Evolutionary conservation across 352 stramenopile genomes (phyloP).

Genomic region (Nothophytophthora sp.): DNA sequence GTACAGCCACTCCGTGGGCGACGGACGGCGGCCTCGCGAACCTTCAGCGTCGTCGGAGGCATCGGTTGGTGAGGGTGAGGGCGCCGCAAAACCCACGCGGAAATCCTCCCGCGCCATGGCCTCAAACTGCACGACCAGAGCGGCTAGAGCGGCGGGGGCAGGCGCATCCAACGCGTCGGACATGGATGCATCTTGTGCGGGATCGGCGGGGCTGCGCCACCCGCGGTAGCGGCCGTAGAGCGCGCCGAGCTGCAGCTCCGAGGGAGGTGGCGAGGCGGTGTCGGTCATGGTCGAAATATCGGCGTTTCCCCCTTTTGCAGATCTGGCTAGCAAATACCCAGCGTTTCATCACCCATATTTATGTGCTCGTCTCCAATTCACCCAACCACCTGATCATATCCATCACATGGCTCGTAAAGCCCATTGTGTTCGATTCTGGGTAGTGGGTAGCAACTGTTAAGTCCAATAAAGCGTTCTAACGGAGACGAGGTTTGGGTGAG

Average conservation of each 20-base stretch:
- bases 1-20: constrained; percentile 48
- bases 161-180: constrained; percentile 9
- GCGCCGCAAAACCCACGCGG: constrained; percentile 62
- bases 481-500: no score
- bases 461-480: no score
- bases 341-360: no score
- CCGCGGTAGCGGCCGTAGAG: constrained; percentile 58
- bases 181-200: neutral
- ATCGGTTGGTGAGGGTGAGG: constrained; percentile 12
- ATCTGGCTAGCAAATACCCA: no score
- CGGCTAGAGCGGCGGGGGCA: constrained; percentile 15
- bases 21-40: neutral
- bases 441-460: no score
- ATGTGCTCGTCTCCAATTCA: no score
- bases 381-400: no score
- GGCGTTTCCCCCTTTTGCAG: no score
- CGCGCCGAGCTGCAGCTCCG: constrained; percentile 48
- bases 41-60: constrained; percentile 7
- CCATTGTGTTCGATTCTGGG: no score
- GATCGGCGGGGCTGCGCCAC: constrained; percentile 21
- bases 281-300: constrained; percentile 21
- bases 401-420: no score
- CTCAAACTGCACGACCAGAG: constrained; percentile 72
- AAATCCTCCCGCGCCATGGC: constrained; percentile 64
- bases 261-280: constrained; percentile 20